A percentile compares a stretch with the other conserved stretches of the same genome.
These are phyloP conservation scores for Fusarium longipes DNA, from an alignment of 2,329 filamentous ascomycete genomes.

Conservation along the genomic window DNA sequence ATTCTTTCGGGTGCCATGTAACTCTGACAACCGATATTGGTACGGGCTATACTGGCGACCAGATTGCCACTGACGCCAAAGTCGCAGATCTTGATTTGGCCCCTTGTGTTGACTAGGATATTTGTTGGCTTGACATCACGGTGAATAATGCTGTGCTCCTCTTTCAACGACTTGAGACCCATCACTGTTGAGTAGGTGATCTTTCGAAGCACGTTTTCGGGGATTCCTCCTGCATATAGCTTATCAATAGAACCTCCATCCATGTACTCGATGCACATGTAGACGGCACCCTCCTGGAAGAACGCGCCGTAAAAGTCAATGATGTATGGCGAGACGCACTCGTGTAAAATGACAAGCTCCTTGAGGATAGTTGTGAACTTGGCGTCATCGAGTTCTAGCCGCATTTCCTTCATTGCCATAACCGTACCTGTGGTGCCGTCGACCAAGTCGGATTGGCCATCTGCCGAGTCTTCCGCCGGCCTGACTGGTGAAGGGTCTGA, in stretches of 20 bases:
- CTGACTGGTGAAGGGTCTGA: conserved; percentile 52
- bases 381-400: conserved; percentile 92
- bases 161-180: conserved; percentile 92
- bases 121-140: conserved; percentile 99
- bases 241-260: conserved; percentile 98
- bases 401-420: conserved; percentile 99
- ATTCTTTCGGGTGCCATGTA: conserved; percentile 99
- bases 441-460: conserved; percentile 46
- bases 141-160: conserved; percentile 99
- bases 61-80: conserved; percentile 97
- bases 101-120: conserved; percentile 88
- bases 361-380: conserved; percentile 98
- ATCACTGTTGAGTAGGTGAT: conserved; percentile 90
- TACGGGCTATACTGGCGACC: conserved; percentile 97
- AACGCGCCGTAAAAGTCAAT: conserved; percentile 99
- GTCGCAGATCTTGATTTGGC: conserved; percentile 97
- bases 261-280: conserved; percentile 99
- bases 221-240: conserved; percentile 88
- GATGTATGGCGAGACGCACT: conserved; percentile 94
- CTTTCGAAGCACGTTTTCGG: conserved; percentile 87
- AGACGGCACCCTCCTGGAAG: conserved; percentile 98
- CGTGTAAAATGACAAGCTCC: conserved; percentile 94
- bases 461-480: conserved; percentile 45
- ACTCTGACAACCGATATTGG: conserved; percentile 98
- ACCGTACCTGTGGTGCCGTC: conserved; percentile 76